These are phyloP conservation scores for Apiotrichum laibachii DNA, from an alignment of 1,284 basidiomycete genomes.

Conservation along the genomic window DNA sequence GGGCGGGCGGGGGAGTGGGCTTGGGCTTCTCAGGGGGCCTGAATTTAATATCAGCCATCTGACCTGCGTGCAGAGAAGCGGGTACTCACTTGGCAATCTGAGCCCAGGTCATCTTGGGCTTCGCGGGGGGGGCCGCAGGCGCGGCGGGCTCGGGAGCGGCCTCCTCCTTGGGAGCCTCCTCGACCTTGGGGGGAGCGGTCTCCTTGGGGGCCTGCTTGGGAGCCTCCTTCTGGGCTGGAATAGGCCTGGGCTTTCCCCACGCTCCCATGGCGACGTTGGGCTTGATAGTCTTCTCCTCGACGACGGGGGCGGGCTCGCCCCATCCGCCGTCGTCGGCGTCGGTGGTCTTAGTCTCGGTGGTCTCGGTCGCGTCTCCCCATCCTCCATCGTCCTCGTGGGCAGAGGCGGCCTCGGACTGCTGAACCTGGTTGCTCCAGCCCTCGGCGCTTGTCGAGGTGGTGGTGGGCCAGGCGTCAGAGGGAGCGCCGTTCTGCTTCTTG, in stretches of 20 bases:
- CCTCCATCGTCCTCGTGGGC: constrained; percentile 27
- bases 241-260: constrained; percentile 9
- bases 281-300: constrained; percentile 17
- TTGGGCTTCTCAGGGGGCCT: constrained; percentile 51
- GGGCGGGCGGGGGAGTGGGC: constrained; percentile 58
- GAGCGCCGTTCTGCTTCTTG: constrained; percentile 25
- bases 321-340: constrained; percentile 21
- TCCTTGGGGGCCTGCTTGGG: constrained; percentile 31
- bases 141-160: not conserved
- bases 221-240: constrained; percentile 30
- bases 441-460: constrained; percentile 42
- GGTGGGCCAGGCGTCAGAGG: constrained; percentile 33
- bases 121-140: constrained; percentile 1
- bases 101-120: constrained; percentile 52
- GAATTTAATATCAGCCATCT: not conserved
- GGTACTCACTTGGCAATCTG: constrained; percentile 52
- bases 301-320: constrained; percentile 11
- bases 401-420: constrained; percentile 33
- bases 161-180: not conserved
- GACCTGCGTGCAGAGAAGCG: not conserved
- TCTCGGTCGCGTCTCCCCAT: constrained; percentile 19
- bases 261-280: constrained; percentile 10
- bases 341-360: constrained; percentile 9
- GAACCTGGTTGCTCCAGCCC: constrained; percentile 42
- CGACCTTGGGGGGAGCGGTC: not conserved